Evolutionary conservation across 192 early-diverging fungal genomes (phyloP), one percentile per base, ranked within the genome.

Genomic region (Coemansia sp.): DNA sequence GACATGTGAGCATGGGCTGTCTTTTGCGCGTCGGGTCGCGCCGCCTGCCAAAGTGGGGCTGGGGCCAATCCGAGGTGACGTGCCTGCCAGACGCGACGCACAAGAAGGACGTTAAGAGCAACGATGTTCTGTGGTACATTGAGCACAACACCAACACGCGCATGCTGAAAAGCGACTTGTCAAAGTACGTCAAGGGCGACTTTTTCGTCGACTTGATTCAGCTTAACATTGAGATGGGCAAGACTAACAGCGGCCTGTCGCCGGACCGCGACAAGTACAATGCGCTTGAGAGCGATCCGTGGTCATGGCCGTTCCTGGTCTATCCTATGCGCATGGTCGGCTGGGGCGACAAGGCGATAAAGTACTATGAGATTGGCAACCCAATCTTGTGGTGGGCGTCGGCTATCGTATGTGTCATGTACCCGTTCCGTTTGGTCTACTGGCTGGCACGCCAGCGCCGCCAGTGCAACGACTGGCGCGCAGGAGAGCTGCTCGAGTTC

Each of bases 291-390:
- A 86, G 84, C 26, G 28, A 72, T 3, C 94, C 96, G 13, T 83
- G 86, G 48, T 85, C 92, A 24, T 98, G 96, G 96, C 94, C 92
- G 58, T 89, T 96, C 79, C 84, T 96, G 31, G 59, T 83, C 23
- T 86, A 87, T 51, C 94, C 94, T 18, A 94, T 98, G 59, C 93
- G 79, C 55, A 69, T 93, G 34, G 96, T 96, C 77, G 96, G 96
- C 88, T 86, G 86, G 60, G 85, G 91, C 63, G 86, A 86, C 43
- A 88, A 88, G 13, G 67, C 72, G 20, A 76, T 90, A 20, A 91
- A 93, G 82, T 95, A 95, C 64, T 97, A 97, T 73, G 83, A 96
- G 59, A 74, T 95, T 10, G 94, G 95, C 21, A 96, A 98, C 80
- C 88, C 93, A 13, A 37, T 93, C n/a, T 83, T 90, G 31, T 97